Conservation (phyloP, 2,329 filamentous ascomycete species). For the Pseudogymnoascus sp. region DNA sequence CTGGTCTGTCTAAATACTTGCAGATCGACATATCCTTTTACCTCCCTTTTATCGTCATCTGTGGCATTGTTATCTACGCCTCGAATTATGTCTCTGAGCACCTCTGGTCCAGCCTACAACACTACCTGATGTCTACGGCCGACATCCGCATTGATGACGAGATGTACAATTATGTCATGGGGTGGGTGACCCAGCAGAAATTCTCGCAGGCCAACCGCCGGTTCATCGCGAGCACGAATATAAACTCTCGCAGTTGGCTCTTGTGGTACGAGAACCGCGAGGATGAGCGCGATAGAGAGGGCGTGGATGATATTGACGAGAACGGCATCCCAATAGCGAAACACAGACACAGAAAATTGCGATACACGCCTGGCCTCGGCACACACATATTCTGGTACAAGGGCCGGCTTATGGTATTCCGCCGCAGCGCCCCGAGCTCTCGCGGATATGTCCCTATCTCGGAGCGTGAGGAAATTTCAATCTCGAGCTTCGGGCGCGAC, state of each 20-base stretch:
- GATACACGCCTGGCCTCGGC: conserved; percentile 60
- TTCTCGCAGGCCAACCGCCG: conserved; percentile 51
- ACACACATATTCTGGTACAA: conserved; percentile 61
- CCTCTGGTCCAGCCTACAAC: conserved; percentile 39
- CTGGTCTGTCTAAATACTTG: conserved; percentile 45
- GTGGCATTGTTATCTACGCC: conserved; percentile 40
- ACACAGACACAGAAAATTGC: conserved; percentile 33
- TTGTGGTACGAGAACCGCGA: conserved; percentile 35
- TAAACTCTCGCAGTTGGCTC: conserved; percentile 44
- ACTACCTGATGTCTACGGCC: conserved; percentile 55
- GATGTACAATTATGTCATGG: conserved; percentile 64
- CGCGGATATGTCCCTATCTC: conserved; percentile 35
- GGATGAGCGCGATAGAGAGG: conserved; percentile 40
- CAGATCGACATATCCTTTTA: conserved; percentile 55
- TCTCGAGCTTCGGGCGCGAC: conserved; percentile 54
- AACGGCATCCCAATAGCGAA: conserved; percentile 29
- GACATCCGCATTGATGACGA: conserved; percentile 62
- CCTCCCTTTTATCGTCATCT: conserved; percentile 46
- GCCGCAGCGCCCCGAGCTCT: conserved; percentile 37
- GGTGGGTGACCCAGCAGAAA: conserved; percentile 54
- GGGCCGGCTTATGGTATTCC: conserved; percentile 48
- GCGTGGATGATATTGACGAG: conserved; percentile 26
- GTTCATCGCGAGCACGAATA: conserved; percentile 56
- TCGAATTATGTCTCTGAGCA: conserved; percentile 45
- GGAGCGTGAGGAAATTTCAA: conserved; percentile 48